Evolutionary conservation across 2,329 filamentous ascomycete genomes (phyloP).

Genomic region (Neofusicoccum cordaticola): DNA sequence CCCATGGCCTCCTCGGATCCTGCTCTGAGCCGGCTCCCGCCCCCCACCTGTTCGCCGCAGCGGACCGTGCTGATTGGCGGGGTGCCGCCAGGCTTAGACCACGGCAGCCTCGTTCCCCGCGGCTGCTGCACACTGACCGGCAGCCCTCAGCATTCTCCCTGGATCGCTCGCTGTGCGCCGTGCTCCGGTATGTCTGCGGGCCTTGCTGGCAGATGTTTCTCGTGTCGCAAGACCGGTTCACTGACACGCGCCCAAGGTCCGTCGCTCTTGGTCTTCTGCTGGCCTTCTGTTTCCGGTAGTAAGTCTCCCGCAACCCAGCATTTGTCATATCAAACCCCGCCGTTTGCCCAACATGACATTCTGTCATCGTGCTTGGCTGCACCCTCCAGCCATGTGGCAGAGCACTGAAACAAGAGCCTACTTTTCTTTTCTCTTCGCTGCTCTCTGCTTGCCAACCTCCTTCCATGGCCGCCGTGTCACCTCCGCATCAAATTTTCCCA

Average conservation of each 20-base stretch:
- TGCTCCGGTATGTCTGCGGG: not conserved
- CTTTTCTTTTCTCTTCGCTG: not conserved
- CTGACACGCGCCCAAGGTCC: not conserved
- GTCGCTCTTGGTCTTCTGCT: not conserved
- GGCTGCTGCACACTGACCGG: not conserved
- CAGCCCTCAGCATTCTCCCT: not conserved
- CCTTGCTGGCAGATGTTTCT: not conserved
- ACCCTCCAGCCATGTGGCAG: too few relatives aligned
- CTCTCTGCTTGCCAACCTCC: too few relatives aligned
- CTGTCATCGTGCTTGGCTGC: not conserved
- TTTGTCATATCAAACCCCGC: not conserved
- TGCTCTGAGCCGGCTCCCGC: not conserved
- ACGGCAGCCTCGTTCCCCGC: not conserved
- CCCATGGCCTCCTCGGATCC: too few relatives aligned
- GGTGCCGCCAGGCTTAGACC: not conserved
- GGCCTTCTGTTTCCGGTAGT: not conserved
- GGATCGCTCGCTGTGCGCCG: not conserved
- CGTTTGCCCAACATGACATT: not conserved
- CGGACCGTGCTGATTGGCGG: not conserved
- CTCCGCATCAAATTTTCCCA: too few relatives aligned
- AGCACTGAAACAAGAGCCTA: not conserved
- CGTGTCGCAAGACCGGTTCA: not conserved
- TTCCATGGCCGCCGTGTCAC: too few relatives aligned
- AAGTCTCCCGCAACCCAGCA: not conserved
- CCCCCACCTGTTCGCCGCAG: not conserved